Conservation (phyloP, 2,329 filamentous ascomycete genomes). For the Cordyceps cateniannulata region DNA sequence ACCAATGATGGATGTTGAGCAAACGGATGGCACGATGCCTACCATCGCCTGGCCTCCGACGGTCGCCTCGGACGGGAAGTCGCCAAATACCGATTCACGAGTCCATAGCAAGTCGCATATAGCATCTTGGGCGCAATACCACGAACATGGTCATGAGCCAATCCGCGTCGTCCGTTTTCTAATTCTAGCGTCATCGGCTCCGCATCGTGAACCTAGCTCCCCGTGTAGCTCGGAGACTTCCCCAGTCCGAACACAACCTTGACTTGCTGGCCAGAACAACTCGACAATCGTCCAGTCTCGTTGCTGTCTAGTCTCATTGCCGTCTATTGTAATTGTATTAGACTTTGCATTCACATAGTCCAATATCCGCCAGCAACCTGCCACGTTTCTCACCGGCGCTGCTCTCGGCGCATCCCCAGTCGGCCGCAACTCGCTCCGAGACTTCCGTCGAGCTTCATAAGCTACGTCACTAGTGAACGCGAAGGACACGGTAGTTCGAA, state of each 20-base stretch:
- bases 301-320: not conserved
- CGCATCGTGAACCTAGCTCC: not conserved
- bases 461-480: not conserved
- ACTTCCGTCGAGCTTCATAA: not conserved
- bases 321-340: no score
- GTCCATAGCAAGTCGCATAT: no score
- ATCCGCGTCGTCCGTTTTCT: not conserved
- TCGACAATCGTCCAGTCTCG: not conserved
- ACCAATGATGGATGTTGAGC: no score
- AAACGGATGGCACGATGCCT: no score
- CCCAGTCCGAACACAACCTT: not conserved
- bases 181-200: slow-evolving; percentile 4
- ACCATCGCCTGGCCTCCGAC: no score
- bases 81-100: no score
- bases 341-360: not conserved
- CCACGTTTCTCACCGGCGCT: not conserved
- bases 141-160: not conserved
- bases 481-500: not conserved
- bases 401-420: not conserved
- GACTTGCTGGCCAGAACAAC: not conserved
- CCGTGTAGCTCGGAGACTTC: not conserved
- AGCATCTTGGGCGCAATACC: not conserved
- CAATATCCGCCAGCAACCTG: not conserved
- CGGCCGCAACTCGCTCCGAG: not conserved
- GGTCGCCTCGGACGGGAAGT: no score